Evolutionary conservation across 352 stramenopile genomes (phyloP).

Genomic region (Phytophthora pini): DNA sequence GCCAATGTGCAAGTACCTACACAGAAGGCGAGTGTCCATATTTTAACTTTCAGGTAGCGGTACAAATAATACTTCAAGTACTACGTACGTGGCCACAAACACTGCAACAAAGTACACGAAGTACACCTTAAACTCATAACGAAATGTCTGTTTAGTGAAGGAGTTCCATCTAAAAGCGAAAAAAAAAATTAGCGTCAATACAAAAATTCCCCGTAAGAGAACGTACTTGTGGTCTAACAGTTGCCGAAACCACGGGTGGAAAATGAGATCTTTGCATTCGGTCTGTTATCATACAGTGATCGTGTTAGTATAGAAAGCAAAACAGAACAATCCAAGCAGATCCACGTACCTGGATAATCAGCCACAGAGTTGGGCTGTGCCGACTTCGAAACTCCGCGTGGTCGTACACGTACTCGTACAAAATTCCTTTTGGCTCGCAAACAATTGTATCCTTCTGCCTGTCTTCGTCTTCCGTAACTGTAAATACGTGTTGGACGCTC

Average conservation of each 20-base stretch:
- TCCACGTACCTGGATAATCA: constrained; percentile 64
- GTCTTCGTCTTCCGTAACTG: constrained; percentile 40
- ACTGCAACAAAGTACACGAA: constrained; percentile 77
- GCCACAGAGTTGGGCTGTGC: constrained; percentile 58
- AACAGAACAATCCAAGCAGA: background rate
- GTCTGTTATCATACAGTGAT: constrained; percentile 41
- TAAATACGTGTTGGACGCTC: constrained; percentile 78
- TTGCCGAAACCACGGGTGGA: constrained; percentile 78
- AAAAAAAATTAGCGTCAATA: background rate
- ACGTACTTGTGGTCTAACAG: constrained; percentile 81
- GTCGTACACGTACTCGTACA: constrained; percentile 88
- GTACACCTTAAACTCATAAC: constrained; percentile 79
- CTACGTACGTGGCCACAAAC: constrained; percentile 73
- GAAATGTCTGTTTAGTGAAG: constrained; percentile 72
- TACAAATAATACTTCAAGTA: background rate
- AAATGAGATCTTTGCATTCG: constrained; percentile 80
- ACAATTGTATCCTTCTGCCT: constrained; percentile 65
- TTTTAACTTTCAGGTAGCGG: background rate
- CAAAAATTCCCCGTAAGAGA: too few relatives aligned
- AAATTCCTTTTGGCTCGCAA: constrained; percentile 78
- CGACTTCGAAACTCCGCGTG: constrained; percentile 71
- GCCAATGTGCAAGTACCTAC: constrained; percentile 78
- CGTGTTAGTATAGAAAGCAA: background rate
- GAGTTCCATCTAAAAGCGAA: constrained; percentile 66
- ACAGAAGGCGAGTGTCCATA: background rate